Evolutionary conservation across 1,284 basidiomycete species (phyloP), one percentile per base, ranked within the genome.

Genomic region (Puccinia hordei): DNA sequence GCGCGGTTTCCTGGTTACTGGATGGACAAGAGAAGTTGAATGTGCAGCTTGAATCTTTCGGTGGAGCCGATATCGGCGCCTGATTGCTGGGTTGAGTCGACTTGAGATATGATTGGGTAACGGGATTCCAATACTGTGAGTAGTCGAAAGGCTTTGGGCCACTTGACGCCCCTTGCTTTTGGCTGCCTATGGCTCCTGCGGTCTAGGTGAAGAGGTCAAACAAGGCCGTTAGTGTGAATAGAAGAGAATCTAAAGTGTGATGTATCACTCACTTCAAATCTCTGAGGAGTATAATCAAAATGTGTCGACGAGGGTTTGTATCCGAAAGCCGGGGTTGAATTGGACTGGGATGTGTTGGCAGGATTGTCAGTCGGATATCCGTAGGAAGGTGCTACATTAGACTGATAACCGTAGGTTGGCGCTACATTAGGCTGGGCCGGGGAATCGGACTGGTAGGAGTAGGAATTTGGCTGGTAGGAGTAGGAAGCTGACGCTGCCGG

Each of bases 61-160:
- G 9, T 19, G 8, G 4, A 2, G 33, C 1, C 2, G 19, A 33
- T 61, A 15, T 24, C n/a, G 53, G n/a, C 8, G 22, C 13, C 57
- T 61, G 57, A n/a, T n/a, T n/a, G n/a, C n/a, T 57, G 15, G n/a
- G 6, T 27, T 57, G n/a, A n/a, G n/a, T 57, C 33, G 13, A 10
- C 13, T 4, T 61, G 12, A 35, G 8, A 12, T 61, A 57, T 24
- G 53, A 57, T 57, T 57, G 53, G 3, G 10, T 61, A 8, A 24
- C 33, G 30, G 57, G 57, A 30, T 33, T 66, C 65, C 65, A 66
- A n/a, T 66, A 66, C 13, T 35, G 13, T n/a, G 38, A 41, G 38
- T 66, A 66, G 38, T 66, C 65, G 30, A 22, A 66, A 22, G 35
- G 65, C 38, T 44, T 66, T 44, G 65, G 65, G 38, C 65, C 65